A percentile compares a stretch with the other conserved stretches of the same genome.
Evolutionary conservation across 495 filamentous ascomycete genomes (phyloP).

Genomic region (Parmelia sp.): DNA sequence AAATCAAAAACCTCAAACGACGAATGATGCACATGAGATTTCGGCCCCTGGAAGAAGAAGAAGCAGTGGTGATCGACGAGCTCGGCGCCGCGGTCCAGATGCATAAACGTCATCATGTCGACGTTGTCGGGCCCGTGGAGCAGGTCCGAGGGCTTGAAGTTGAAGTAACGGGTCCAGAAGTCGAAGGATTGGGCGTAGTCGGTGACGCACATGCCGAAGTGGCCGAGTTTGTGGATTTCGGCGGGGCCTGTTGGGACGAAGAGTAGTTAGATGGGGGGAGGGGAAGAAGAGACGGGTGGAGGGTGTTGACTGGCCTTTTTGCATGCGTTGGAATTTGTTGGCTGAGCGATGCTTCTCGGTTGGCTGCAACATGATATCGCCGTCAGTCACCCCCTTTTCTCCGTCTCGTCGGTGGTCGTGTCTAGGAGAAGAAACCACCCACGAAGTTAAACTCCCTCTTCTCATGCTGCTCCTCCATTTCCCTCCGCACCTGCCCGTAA

Average conservation of each 20-base stretch:
- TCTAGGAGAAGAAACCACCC: neutral
- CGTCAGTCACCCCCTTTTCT: neutral
- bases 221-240: constrained; percentile 67
- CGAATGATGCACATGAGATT: constrained; percentile 61
- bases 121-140: neutral
- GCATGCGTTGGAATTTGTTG: constrained; percentile 4
- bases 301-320: constrained; percentile 12
- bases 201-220: constrained; percentile 60
- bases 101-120: constrained; percentile 55
- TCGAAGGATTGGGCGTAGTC: constrained; percentile 50
- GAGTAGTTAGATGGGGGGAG: constrained; percentile 27
- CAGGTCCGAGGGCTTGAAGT: constrained; percentile 50
- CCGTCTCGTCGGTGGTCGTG: too few relatives aligned
- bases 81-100: constrained; percentile 55
- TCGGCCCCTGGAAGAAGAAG: constrained; percentile 55
- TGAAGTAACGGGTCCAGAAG: constrained; percentile 64
- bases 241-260: constrained; percentile 53
- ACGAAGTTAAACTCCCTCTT: constrained; percentile 9
- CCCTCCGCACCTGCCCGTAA: constrained; percentile 27
- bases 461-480: constrained; percentile 2
- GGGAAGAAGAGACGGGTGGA: neutral
- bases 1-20: constrained; percentile 72
- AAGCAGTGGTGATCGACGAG: constrained; percentile 67
- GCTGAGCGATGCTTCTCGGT: constrained; percentile 12
- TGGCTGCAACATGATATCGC: neutral